Conservation (phyloP, 1,284 basidiomycete species). For the Ustilago nuda region DNA sequence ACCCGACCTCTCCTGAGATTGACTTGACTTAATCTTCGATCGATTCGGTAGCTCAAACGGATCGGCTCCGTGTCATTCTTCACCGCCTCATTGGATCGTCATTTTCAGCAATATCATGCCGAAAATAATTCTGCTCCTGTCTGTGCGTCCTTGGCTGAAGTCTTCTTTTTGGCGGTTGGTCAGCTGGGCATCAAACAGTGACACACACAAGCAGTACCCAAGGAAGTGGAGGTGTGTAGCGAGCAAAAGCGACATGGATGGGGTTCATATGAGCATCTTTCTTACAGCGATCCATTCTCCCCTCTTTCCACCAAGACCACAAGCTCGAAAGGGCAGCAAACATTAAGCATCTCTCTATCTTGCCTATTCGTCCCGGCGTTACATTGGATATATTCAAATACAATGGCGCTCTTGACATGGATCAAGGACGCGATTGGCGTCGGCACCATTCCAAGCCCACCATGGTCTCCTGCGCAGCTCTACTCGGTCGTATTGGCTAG, state of each 20-base stretch:
- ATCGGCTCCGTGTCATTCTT: too few species aligned
- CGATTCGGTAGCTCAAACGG: too few species aligned
- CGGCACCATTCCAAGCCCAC: constrained; percentile 35
- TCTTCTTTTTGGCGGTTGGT: constrained; percentile 8
- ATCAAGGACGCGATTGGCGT: constrained; percentile 44
- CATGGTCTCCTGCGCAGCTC: constrained; percentile 50
- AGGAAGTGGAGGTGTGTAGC: background rate
- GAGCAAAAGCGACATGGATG: constrained; percentile 6
- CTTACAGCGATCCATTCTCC: background rate
- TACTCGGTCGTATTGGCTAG: constrained; percentile 60
- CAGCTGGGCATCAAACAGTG: constrained; percentile 10
- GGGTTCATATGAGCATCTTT: background rate
- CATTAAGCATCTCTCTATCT: background rate
- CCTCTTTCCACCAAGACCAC: background rate
- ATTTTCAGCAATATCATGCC: background rate
- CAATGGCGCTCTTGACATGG: constrained; percentile 41
- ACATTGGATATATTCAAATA: background rate
- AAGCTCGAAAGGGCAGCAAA: constrained; percentile 2
- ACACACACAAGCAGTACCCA: background rate
- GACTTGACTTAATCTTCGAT: too few species aligned
- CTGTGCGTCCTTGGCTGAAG: background rate
- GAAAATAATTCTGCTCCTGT: background rate
- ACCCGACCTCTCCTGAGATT: too few species aligned
- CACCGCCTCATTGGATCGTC: too few species aligned
- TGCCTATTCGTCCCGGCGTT: background rate